These are phyloP conservation scores for Sideroxylon spinosum DNA, from an alignment of 179 eudicot species.

Conservation along the genomic window DNA sequence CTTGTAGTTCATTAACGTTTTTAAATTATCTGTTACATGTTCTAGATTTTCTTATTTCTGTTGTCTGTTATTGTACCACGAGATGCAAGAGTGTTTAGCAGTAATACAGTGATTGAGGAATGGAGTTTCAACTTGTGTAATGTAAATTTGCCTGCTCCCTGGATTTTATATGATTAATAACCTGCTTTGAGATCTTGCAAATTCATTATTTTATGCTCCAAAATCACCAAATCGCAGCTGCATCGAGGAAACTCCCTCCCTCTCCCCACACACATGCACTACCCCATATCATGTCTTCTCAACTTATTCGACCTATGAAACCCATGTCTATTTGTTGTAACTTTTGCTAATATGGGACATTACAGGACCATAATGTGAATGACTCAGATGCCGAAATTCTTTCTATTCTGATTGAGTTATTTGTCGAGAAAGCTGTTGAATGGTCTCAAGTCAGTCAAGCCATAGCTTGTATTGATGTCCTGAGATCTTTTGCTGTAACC, in stretches of 20 bases:
- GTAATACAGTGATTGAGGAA: background rate
- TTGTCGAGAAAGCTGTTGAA: constrained; percentile 63
- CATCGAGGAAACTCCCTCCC: background rate
- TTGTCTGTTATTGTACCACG: background rate
- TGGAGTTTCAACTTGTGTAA: background rate
- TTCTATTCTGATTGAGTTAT: constrained; percentile 69
- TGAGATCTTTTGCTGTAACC: constrained; percentile 78
- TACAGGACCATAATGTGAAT: constrained; percentile 67
- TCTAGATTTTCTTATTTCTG: background rate
- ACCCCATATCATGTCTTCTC: background rate
- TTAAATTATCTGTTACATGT: background rate
- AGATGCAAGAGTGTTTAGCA: background rate
- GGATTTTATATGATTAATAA: background rate
- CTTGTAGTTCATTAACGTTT: background rate
- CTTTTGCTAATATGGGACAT: constrained; percentile 15
- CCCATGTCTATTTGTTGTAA: background rate
- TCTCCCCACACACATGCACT: background rate
- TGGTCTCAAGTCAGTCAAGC: constrained; percentile 79
- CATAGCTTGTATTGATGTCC: constrained; percentile 65
- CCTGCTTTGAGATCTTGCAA: background rate
- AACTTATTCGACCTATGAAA: background rate
- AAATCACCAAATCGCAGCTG: no score
- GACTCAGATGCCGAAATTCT: constrained; percentile 82
- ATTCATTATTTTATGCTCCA: no score
- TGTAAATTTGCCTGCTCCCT: background rate